Evolutionary conservation across 768 basidiomycete genomes (phyloP), one percentile per base, ranked within the genome.

Genomic region (Hirschioporus abietinus): DNA sequence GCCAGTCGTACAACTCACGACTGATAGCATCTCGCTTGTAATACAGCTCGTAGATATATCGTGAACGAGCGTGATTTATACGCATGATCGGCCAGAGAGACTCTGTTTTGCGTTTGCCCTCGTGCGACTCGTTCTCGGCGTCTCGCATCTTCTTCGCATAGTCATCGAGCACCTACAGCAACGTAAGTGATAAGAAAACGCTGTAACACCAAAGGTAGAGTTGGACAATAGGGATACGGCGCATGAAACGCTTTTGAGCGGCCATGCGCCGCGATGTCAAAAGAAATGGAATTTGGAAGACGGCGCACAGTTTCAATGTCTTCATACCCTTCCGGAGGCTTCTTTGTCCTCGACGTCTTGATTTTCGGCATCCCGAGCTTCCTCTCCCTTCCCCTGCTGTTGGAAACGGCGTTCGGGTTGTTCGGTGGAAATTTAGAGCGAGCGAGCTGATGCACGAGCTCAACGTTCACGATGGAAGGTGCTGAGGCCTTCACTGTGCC

Each of bases 61-160:
- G 84, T 60, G 96, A 96, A 57, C 97, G 90, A 10, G 96, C 91
- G 78, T 99, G 97, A 23, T 94, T 92, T 74, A 99, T 95, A 36
- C 95, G 89, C 95, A 99, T 99, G 68, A 99, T 97, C 58, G 96
- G 95, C 96, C 97, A 96, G 52, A 95, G 77, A 6, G 91, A 91
- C 79, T 95, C 94, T 26, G 90, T 86, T 78, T 92, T 95, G 76
- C 95, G 93, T 77, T 99, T 99, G 69, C 97, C 97, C 76, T 99
- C 97, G 76, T 99, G 97, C 1, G 90, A 89, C 79, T 99, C 97
- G 74, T 96, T 97, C 83, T 99, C 97, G 1, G 93, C 97, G 78
- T 99, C 97, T 65, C 97, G 84, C 97, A 99, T 99, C 82, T 97
- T 99, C 82, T 95, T 93, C 59, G 93, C 92, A 76, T 99, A 99